These are phyloP conservation scores for Fusarium scirpi DNA, from an alignment of 2,329 filamentous ascomycete species.

Conservation along the genomic window DNA sequence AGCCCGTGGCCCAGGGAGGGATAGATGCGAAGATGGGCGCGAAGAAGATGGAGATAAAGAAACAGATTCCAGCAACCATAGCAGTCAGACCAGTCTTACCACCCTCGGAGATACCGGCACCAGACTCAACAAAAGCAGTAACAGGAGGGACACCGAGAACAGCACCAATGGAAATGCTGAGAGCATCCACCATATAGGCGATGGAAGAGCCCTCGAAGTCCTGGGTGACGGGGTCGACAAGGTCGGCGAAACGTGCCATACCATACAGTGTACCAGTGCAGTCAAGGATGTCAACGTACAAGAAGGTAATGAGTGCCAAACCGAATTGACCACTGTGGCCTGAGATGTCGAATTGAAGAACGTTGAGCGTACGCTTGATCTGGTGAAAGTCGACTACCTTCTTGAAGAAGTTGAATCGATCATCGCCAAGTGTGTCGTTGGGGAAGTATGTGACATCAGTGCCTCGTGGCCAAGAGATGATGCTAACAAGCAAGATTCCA, in stretches of 20 bases:
- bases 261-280: constrained; percentile 88
- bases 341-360: constrained; percentile 79
- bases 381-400: constrained; percentile 86
- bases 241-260: constrained; percentile 86
- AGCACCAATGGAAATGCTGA: constrained; percentile 82
- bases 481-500: constrained; percentile 84
- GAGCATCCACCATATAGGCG: constrained; percentile 85
- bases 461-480: constrained; percentile 87
- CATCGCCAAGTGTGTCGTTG: constrained; percentile 74
- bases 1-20: constrained; percentile 89
- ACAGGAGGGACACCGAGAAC: constrained; percentile 83
- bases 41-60: constrained; percentile 90
- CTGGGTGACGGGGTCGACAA: constrained; percentile 83
- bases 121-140: constrained; percentile 89
- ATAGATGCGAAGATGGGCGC: constrained; percentile 92
- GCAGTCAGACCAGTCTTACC: constrained; percentile 87
- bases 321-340: constrained; percentile 81
- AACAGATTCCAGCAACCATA: constrained; percentile 82
- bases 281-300: constrained; percentile 92
- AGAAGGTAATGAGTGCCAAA: constrained; percentile 86
- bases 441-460: constrained; percentile 87
- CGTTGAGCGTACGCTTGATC: constrained; percentile 75
- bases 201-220: constrained; percentile 89
- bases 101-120: constrained; percentile 88
- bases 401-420: constrained; percentile 86